phyloP scores from a whole-genome alignment of 179 eudicot genomes.

The Gypsophila paniculata region DNA sequence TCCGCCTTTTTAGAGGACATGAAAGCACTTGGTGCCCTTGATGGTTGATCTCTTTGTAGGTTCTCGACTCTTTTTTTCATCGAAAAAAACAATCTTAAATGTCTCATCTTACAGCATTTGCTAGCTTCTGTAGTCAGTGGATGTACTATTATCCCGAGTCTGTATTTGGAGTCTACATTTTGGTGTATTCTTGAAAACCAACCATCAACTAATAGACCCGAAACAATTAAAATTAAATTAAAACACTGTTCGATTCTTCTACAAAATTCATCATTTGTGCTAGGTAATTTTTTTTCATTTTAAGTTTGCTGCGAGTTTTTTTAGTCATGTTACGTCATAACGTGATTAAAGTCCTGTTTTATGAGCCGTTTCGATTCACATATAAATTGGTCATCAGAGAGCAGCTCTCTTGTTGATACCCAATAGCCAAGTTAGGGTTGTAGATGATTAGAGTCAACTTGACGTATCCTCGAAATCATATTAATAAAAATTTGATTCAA shows the following conservation, averaged over 20 bases:
- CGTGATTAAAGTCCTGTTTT: too few species aligned
- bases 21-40: constrained; percentile 97
- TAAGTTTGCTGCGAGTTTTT: too few species aligned
- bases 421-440: too few species aligned
- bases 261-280: neutral
- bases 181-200: constrained; percentile 14
- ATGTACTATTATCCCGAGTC: neutral
- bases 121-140: neutral
- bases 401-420: too few species aligned
- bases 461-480: too few species aligned
- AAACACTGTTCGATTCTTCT: neutral
- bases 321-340: too few species aligned
- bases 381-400: too few species aligned
- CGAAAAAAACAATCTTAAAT: neutral
- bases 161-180: neutral
- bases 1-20: constrained; percentile 93
- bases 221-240: neutral
- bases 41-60: constrained; percentile 39
- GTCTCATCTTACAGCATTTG: neutral
- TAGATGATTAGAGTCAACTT: too few species aligned
- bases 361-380: too few species aligned
- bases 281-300: neutral
- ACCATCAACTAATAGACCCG: neutral
- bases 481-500: too few species aligned
- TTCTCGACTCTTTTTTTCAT: neutral